A percentile compares a stretch with the other conserved stretches of the same genome.
Evolutionary conservation across 805 yeast species (phyloP).

Genomic region (Barnettozyma vustinii): DNA sequence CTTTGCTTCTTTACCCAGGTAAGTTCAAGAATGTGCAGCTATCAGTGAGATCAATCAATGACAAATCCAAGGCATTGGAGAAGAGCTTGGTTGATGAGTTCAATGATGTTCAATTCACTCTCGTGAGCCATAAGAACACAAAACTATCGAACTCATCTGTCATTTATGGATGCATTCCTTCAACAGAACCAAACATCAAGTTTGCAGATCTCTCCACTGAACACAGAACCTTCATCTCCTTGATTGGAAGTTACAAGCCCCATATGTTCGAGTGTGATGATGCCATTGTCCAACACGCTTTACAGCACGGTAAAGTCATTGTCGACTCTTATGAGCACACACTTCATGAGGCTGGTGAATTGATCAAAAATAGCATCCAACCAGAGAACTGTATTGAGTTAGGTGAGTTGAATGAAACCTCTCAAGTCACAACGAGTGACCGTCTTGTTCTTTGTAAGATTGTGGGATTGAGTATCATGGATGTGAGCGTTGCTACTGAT

Average conservation of each 20-base stretch:
- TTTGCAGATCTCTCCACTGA: conserved; percentile 26
- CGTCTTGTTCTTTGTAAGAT: conserved; percentile 44
- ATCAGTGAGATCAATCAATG: conserved; percentile 40
- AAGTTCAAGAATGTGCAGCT: conserved; percentile 37
- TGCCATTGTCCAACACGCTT: conserved; percentile 33
- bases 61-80: conserved; percentile 24
- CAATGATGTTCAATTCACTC: conserved; percentile 23
- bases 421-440: conserved; percentile 10
- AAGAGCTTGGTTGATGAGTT: conserved; percentile 26
- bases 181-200: conserved; percentile 42
- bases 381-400: conserved; percentile 41
- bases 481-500: conserved; percentile 44
- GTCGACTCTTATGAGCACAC: conserved; percentile 59
- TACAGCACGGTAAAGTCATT: conserved; percentile 37
- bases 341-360: conserved; percentile 59
- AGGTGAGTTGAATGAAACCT: conserved; percentile 31
- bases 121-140: conserved; percentile 18
- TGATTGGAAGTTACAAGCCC: conserved; percentile 66
- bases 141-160: conserved; percentile 37
- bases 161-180: conserved; percentile 57
- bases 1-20: conserved; percentile 35
- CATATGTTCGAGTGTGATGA: conserved; percentile 59
- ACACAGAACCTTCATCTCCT: conserved; percentile 40
- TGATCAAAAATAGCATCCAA: conserved; percentile 40
- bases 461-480: conserved; percentile 65